phyloP scores from a whole-genome alignment of 1,284 basidiomycete species.

The Agroathelia rolfsii region DNA sequence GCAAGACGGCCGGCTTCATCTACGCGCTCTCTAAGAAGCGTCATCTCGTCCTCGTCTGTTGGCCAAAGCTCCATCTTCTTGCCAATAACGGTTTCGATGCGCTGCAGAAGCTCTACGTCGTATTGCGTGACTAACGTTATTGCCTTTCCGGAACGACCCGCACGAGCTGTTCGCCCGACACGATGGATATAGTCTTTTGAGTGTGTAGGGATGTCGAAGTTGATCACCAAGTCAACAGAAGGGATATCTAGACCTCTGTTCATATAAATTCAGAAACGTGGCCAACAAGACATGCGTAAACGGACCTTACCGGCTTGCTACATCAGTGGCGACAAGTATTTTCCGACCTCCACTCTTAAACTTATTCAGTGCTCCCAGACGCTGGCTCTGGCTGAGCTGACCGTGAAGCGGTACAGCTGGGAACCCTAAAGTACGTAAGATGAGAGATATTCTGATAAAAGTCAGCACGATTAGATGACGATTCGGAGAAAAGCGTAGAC shows the following conservation, averaged over 20 bases:
- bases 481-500: slow-evolving; percentile 3
- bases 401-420: slow-evolving; percentile 70
- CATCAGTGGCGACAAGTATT: slow-evolving; percentile 68
- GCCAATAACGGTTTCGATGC: slow-evolving; percentile 60
- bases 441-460: slow-evolving; percentile 43
- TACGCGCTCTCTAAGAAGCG: slow-evolving; percentile 56
- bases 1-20: slow-evolving; percentile 61
- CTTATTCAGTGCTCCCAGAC: slow-evolving; percentile 63
- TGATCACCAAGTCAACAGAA: slow-evolving; percentile 67
- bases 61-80: slow-evolving; percentile 67
- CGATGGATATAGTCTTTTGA: slow-evolving; percentile 82
- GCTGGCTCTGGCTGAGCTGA: slow-evolving; percentile 61
- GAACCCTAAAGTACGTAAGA: slow-evolving; percentile 63
- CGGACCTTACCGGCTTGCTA: slow-evolving; percentile 43
- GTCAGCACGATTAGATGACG: slow-evolving; percentile 1
- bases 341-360: slow-evolving; percentile 64
- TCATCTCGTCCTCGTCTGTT: slow-evolving; percentile 60
- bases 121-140: slow-evolving; percentile 75
- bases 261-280: slow-evolving; percentile 3
- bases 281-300: slow-evolving; percentile 2
- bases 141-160: slow-evolving; percentile 63
- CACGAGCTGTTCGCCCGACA: slow-evolving; percentile 69
- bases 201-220: slow-evolving; percentile 72
- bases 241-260: slow-evolving; percentile 67
- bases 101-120: slow-evolving; percentile 70